A percentile compares a stretch with the other conserved stretches of the same genome.
phyloP scores from a whole-genome alignment of 306 rosid genomes.

The Prunus mongolica region DNA sequence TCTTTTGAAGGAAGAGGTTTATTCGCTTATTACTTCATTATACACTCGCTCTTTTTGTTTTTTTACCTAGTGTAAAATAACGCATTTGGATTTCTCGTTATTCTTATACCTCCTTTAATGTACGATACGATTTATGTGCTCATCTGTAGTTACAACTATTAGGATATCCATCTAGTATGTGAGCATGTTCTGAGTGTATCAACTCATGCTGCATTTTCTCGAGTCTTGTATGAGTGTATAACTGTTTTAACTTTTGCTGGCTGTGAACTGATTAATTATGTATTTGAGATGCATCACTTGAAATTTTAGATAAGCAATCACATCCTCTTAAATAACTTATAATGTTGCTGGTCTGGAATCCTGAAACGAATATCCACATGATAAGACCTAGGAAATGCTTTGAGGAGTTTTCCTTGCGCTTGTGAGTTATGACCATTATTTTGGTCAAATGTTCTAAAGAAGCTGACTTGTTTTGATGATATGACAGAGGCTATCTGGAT shows the following conservation, averaged over 20 bases:
- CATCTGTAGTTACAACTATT: neutral
- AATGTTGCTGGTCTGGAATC: neutral
- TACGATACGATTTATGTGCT: neutral
- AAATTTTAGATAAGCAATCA: neutral
- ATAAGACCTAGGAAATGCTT: neutral
- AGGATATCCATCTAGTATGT: neutral
- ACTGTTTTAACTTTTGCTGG: no score
- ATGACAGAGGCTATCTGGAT: constrained; percentile 76
- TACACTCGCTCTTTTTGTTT: neutral
- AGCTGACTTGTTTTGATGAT: constrained; percentile 9
- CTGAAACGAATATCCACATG: neutral
- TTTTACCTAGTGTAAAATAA: neutral
- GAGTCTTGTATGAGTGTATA: neutral
- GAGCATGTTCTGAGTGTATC: neutral
- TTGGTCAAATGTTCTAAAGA: neutral
- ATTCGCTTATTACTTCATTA: neutral
- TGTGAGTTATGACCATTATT: neutral
- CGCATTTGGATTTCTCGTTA: neutral
- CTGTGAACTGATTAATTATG: neutral
- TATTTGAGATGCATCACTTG: neutral
- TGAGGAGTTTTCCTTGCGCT: neutral
- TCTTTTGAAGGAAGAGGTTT: constrained; percentile 90
- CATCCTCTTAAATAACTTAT: neutral
- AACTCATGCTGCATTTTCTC: neutral
- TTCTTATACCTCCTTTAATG: neutral